Conservation (phyloP, 106 monocot genomes). For the Phalaenopsis equestris region DNA sequence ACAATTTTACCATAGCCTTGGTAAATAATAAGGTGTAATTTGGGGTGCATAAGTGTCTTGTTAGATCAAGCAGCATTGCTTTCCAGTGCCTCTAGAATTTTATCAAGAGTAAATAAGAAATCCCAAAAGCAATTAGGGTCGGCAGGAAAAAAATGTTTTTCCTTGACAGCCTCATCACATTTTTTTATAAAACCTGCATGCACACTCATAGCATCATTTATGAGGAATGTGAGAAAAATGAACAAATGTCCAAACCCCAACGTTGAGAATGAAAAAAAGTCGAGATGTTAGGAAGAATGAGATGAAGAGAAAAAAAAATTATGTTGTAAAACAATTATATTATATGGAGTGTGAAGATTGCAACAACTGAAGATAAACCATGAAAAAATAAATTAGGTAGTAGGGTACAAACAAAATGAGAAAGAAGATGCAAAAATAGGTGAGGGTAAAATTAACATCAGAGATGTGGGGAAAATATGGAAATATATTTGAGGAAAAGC, state of each 20-base stretch:
- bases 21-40: too few relatives aligned
- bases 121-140: background rate
- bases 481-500: background rate
- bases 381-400: background rate
- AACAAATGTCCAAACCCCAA: background rate
- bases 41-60: too few relatives aligned
- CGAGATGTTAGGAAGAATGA: background rate
- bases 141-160: background rate
- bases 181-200: background rate
- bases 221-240: background rate
- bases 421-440: background rate
- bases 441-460: background rate
- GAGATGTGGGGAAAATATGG: background rate
- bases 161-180: background rate
- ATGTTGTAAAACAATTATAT: background rate
- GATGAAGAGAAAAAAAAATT: background rate
- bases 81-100: background rate
- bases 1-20: too few relatives aligned
- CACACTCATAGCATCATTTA: background rate
- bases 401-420: background rate
- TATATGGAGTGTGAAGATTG: background rate
- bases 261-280: background rate
- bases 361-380: background rate
- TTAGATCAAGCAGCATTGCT: background rate
- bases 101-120: background rate